These are phyloP conservation scores for Daedaleopsis nitida DNA, from an alignment of 768 basidiomycete genomes.

Conservation along the genomic window DNA sequence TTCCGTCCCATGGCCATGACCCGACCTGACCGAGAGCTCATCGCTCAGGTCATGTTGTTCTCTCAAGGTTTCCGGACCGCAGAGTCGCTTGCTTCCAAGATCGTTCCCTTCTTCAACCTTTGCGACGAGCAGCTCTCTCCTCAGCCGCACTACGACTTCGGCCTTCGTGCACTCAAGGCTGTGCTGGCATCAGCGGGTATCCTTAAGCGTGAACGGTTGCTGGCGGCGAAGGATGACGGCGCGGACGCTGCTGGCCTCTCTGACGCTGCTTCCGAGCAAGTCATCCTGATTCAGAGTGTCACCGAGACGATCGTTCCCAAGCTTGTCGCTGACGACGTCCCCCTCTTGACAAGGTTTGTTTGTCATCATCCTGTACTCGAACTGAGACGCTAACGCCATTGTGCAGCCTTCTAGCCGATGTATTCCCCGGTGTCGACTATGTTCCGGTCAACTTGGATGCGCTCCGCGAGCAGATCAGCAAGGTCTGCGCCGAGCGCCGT, in stretches of 20 bases:
- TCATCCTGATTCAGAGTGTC: slow-evolving; percentile 97
- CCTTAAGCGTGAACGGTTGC: slow-evolving; percentile 88
- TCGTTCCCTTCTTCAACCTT: slow-evolving; percentile 99
- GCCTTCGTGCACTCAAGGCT: slow-evolving; percentile 94
- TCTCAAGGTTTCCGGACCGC: slow-evolving; percentile 99
- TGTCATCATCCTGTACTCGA: not conserved
- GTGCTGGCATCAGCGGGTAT: slow-evolving; percentile 97
- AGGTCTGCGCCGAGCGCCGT: slow-evolving; percentile 84
- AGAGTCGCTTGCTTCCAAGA: slow-evolving; percentile 95
- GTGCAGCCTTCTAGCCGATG: slow-evolving; percentile 85
- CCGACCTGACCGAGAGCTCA: slow-evolving; percentile 95
- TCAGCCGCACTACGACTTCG: slow-evolving; percentile 99
- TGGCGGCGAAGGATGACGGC: slow-evolving; percentile 40
- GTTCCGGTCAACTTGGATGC: slow-evolving; percentile 85
- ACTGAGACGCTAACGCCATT: slow-evolving; percentile 9
- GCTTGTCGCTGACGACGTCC: slow-evolving; percentile 95
- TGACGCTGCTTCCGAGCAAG: slow-evolving; percentile 82
- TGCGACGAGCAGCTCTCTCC: slow-evolving; percentile 96
- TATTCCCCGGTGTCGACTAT: slow-evolving; percentile 96
- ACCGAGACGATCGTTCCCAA: slow-evolving; percentile 99
- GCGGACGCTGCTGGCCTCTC: slow-evolving; percentile 58
- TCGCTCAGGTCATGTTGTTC: slow-evolving; percentile 99
- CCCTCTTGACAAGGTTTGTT: slow-evolving; percentile 83
- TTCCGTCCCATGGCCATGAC: slow-evolving; percentile 99
- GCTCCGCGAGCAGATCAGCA: slow-evolving; percentile 81